Base-by-base conservation (phyloP, 345 rosid species). In the Camelina neglecta region DNA sequence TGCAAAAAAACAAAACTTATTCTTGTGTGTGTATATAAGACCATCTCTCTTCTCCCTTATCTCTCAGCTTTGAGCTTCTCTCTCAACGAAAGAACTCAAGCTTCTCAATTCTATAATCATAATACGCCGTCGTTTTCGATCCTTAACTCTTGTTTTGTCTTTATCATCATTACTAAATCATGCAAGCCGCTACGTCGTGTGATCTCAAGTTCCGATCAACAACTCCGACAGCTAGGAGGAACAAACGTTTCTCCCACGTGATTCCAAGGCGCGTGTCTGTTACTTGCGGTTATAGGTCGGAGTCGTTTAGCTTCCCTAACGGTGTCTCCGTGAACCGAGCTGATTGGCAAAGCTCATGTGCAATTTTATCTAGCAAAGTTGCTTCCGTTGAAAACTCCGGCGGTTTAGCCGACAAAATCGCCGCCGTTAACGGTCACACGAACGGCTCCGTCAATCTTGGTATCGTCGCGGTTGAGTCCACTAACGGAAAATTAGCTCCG, bases 281-380 rank as follows among this genome's bases (percentile, higher is more conserved):
- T 48, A 81, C 62, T 9, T 89, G 88, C 49, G 55, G 85, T 8
- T 73, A 84, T 73, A 77, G 82, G 10, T 71, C 91, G 20, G 91
- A 87, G 51, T 38, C 86, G 0, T 80, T 82, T 18, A 56, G 67
- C 50, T 89, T 80, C 62, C 75, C 85, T 5, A 82, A 86, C 72
- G 91, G 86, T 29, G 75, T 84, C 66, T 83, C 83, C 15, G 63
- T 60, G 16, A 82, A 74, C 77, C 84, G 90, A 16, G 51, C 89
- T 7, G 96, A 92, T 79, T 89, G 96, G 95, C 97, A 85, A 61
- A 92, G 91, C 81, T 88, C 93, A 68, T 89, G 92, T 75, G 93
- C 97, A 36, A 88, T 91, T 62, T 76, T 91, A 13, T 77, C 95
- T 5, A 86, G 95, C 71, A 91, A 88, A 67, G 91, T 82, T 38